Conservation (phyloP, 139 green algal genomes). For the Chlorella vulgaris region DNA sequence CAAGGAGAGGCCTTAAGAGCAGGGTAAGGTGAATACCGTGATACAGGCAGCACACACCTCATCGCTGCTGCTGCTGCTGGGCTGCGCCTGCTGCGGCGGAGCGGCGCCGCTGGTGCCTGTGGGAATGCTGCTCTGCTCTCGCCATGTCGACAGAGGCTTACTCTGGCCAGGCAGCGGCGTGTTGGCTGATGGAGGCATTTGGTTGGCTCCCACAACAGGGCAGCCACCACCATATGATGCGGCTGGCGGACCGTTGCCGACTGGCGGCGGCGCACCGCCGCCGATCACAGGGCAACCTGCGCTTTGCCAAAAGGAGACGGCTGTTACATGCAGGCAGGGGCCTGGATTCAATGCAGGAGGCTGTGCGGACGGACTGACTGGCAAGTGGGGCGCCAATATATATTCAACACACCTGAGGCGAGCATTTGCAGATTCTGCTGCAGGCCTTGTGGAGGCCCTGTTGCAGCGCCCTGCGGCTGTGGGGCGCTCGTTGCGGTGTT, state of each 20-base stretch:
- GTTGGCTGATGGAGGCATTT: constrained; percentile 44
- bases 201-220: constrained; percentile 46
- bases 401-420: constrained; percentile 6
- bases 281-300: constrained; percentile 42
- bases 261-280: background rate
- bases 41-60: no score
- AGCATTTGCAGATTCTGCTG: constrained; percentile 19
- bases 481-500: no score
- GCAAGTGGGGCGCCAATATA: no score
- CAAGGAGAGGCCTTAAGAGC: no score
- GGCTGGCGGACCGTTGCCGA: no score
- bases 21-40: no score
- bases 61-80: background rate
- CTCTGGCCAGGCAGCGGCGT: constrained; percentile 35
- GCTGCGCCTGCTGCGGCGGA: constrained; percentile 7
- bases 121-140: constrained; percentile 48
- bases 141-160: constrained; percentile 42
- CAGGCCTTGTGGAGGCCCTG: background rate
- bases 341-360: background rate
- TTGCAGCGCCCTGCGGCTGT: no score
- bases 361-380: no score
- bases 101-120: background rate
- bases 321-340: background rate
- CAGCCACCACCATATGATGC: constrained; percentile 38
- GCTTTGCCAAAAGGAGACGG: background rate